These are phyloP conservation scores for Cladosporium velox DNA, from an alignment of 2,329 filamentous ascomycete genomes.

Conservation along the genomic window DNA sequence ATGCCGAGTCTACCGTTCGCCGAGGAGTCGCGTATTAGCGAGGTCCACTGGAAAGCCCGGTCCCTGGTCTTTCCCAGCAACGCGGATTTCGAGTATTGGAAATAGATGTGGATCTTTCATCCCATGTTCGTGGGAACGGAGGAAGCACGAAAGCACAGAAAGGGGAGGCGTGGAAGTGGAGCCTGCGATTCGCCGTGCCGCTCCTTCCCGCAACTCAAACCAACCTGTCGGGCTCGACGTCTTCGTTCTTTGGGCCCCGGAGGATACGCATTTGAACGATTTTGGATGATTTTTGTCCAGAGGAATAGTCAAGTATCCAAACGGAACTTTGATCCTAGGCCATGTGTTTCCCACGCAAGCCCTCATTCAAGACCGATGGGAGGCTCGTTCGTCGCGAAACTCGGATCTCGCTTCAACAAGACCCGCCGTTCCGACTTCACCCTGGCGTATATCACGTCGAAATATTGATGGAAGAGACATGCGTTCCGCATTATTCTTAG, in stretches of 20 bases:
- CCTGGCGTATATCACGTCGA: not conserved
- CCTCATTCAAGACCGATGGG: not conserved
- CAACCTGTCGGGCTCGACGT: too few relatives aligned
- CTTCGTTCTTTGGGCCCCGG: not conserved
- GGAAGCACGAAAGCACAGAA: too few relatives aligned
- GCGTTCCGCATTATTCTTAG: not conserved
- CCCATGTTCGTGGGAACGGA: not conserved
- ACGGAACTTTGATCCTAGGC: too few relatives aligned
- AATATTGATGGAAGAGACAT: not conserved
- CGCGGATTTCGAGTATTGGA: not conserved
- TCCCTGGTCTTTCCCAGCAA: not conserved
- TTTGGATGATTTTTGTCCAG: not conserved
- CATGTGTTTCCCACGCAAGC: not conserved
- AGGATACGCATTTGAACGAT: not conserved
- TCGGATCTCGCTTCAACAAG: not conserved
- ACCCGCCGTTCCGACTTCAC: too few relatives aligned
- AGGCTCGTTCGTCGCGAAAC: not conserved
- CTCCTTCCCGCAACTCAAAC: not conserved
- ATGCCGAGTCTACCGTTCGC: not conserved
- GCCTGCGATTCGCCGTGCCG: not conserved
- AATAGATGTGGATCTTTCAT: not conserved
- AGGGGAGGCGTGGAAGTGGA: not conserved
- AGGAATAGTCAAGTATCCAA: not conserved
- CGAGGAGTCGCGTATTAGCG: not conserved
- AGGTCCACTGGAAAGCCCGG: not conserved